Conservation (phyloP, 1,284 basidiomycete species). For the Ganoderma boninense region DNA sequence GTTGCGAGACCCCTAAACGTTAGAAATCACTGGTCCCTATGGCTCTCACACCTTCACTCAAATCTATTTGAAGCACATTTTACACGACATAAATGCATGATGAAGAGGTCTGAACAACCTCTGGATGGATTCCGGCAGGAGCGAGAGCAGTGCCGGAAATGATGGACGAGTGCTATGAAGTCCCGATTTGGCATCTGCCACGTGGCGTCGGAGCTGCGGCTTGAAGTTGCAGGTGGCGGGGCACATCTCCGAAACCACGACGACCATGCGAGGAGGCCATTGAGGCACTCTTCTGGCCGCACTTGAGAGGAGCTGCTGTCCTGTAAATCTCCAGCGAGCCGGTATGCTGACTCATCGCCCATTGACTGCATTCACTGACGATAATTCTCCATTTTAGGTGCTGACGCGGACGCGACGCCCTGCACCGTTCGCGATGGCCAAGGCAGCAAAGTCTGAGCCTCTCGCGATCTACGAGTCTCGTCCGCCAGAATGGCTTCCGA, state of each 20-base stretch:
- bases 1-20: too few relatives aligned
- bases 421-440: conserved; percentile 32
- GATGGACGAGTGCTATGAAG: background rate
- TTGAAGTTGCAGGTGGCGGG: background rate
- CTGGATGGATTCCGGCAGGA: too few relatives aligned
- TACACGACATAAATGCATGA: too few relatives aligned
- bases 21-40: too few relatives aligned
- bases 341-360: background rate
- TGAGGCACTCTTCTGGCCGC: background rate
- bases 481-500: conserved; percentile 77
- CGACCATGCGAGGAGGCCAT: background rate
- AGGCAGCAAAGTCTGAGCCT: conserved; percentile 40
- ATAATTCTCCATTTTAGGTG: background rate
- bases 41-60: too few relatives aligned
- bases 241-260: background rate
- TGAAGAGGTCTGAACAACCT: too few relatives aligned
- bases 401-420: background rate
- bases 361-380: background rate
- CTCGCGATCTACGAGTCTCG: conserved; percentile 69
- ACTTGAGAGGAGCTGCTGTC: background rate
- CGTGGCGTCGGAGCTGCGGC: background rate
- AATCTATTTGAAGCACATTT: too few relatives aligned
- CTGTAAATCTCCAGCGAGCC: background rate
- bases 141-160: background rate
- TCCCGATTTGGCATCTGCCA: background rate